These are phyloP conservation scores for Candida anglica DNA, from an alignment of 805 yeast genomes.

Conservation along the genomic window DNA sequence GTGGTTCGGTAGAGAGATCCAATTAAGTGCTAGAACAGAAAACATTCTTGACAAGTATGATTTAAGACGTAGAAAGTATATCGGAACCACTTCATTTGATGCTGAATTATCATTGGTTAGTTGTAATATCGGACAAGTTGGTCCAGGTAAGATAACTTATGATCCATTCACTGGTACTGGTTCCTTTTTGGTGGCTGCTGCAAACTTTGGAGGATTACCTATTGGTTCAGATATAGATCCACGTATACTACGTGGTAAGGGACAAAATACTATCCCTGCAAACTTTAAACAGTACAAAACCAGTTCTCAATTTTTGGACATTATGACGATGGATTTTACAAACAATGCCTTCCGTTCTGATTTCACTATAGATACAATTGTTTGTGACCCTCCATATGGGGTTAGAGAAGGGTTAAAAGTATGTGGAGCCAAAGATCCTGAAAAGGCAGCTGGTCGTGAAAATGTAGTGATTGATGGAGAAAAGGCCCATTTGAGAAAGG, in stretches of 20 bases:
- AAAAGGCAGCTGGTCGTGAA: conserved; percentile 70
- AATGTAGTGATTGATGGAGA: conserved; percentile 72
- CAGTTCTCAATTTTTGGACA: conserved; percentile 58
- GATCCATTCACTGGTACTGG: conserved; percentile 99
- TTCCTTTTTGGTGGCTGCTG: conserved; percentile 85
- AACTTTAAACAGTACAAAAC: conserved; percentile 78
- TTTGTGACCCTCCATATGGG: conserved; percentile 98
- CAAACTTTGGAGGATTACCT: conserved; percentile 74
- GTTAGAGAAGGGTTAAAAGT: conserved; percentile 94
- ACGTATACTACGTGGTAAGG: conserved; percentile 69
- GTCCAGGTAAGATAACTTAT: conserved; percentile 61
- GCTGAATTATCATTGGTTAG: conserved; percentile 87
- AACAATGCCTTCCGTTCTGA: conserved; percentile 72
- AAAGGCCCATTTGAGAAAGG: conserved; percentile 70
- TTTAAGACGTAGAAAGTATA: conserved; percentile 75
- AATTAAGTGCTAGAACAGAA: conserved; percentile 55
- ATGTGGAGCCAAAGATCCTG: conserved; percentile 73
- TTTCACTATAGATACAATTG: conserved; percentile 69
- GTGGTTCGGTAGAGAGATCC: conserved; percentile 76
- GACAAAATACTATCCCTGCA: conserved; percentile 44
- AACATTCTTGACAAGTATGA: conserved; percentile 75
- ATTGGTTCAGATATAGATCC: conserved; percentile 92
- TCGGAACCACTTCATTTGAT: conserved; percentile 96
- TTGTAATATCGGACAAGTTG: conserved; percentile 80
- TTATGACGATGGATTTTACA: conserved; percentile 90